A percentile compares a stretch with the other conserved stretches of the same genome.
Conservation (phyloP, 2,329 filamentous ascomycete genomes). For the Talaromyces sp. region DNA sequence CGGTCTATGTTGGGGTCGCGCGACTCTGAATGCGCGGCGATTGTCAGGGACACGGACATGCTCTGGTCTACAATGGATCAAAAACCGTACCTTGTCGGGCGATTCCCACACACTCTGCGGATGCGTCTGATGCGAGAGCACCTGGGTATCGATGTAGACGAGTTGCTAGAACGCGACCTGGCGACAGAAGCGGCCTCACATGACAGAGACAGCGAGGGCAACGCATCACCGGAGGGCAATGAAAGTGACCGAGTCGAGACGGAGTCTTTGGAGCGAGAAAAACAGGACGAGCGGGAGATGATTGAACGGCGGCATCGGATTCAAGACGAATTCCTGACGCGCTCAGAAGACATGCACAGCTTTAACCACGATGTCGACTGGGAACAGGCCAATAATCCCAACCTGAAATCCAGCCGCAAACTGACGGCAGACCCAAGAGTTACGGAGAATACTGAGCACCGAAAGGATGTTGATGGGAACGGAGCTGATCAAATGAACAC, state of each 20-base stretch:
- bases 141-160: slow-evolving; percentile 90
- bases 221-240: slow-evolving; percentile 15
- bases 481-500: slow-evolving; percentile 70
- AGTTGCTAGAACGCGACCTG: slow-evolving; percentile 74
- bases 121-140: slow-evolving; percentile 96
- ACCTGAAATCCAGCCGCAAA: slow-evolving; percentile 51
- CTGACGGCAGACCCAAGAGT: slow-evolving; percentile 54
- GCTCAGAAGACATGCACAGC: slow-evolving; percentile 55
- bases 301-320: slow-evolving; percentile 38
- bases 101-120: slow-evolving; percentile 87
- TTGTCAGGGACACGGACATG: slow-evolving; percentile 91
- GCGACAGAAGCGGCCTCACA: slow-evolving; percentile 59
- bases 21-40: slow-evolving; percentile 85
- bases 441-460: slow-evolving; percentile 58
- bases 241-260: slow-evolving; percentile 19
- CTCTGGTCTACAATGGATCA: slow-evolving; percentile 88
- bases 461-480: slow-evolving; percentile 71
- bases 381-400: slow-evolving; percentile 53
- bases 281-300: slow-evolving; percentile 36
- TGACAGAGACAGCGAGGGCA: slow-evolving; percentile 51
- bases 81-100: slow-evolving; percentile 79
- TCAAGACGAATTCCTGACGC: slow-evolving; percentile 53
- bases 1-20: slow-evolving; percentile 87
- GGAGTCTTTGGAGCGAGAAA: slow-evolving; percentile 29
- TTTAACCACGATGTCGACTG: slow-evolving; percentile 72